A percentile compares a stretch with the other conserved stretches of the same genome.
phyloP scores from a whole-genome alignment of 169 alveolate genomes.

The Plasmodium vivax region DNA sequence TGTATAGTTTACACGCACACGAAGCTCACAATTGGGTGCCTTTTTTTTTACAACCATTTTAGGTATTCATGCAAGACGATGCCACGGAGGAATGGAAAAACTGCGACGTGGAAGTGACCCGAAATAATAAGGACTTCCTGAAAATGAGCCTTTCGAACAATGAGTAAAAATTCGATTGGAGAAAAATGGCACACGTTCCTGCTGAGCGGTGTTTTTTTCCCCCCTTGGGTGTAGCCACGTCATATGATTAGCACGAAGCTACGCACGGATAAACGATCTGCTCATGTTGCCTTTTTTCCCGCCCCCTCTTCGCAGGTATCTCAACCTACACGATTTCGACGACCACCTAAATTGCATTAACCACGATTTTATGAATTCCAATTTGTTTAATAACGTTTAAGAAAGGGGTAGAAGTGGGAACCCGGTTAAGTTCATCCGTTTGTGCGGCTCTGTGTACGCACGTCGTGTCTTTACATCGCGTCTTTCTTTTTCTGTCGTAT shows the following conservation, averaged over 20 bases:
- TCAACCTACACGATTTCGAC: slow-evolving; percentile 59
- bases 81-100: slow-evolving; percentile 34
- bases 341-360: slow-evolving; percentile 64
- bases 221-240: neutral
- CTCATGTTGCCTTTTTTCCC: neutral
- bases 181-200: neutral
- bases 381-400: slow-evolving; percentile 38
- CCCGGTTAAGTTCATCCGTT: neutral
- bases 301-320: slow-evolving; percentile 7
- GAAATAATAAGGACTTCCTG: slow-evolving; percentile 30
- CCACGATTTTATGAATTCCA: slow-evolving; percentile 65
- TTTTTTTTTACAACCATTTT: slow-evolving; percentile 13
- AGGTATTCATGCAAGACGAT: slow-evolving; percentile 29
- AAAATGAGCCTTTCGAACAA: slow-evolving; percentile 39
- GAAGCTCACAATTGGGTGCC: neutral
- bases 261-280: neutral
- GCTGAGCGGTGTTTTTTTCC: neutral
- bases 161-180: slow-evolving; percentile 4
- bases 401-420: neutral
- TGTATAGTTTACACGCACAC: neutral
- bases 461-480: neutral
- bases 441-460: neutral
- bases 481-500: neutral
- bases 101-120: neutral
- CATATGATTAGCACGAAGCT: neutral